These are phyloP conservation scores for Darksidea phi DNA, from an alignment of 495 filamentous ascomycete species.

Conservation along the genomic window DNA sequence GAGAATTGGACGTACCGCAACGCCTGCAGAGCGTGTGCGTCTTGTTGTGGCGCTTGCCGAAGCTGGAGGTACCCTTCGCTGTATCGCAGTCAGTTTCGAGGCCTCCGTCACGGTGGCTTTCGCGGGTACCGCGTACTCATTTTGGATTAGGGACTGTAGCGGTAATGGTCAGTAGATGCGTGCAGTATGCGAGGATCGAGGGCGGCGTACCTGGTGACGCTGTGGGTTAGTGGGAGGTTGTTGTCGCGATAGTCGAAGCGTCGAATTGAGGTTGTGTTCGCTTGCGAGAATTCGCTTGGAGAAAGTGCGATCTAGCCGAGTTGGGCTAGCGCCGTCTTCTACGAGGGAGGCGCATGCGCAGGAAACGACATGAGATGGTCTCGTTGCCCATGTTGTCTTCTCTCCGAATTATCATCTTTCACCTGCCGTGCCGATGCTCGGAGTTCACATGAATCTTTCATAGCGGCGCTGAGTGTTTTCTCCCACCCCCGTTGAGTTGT, in stretches of 20 bases:
- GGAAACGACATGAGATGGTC: too few species aligned
- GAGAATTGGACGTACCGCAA: slow-evolving; percentile 73
- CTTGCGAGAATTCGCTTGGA: too few species aligned
- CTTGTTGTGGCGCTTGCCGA: slow-evolving; percentile 99
- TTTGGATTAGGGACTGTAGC: slow-evolving; percentile 54
- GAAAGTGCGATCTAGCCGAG: too few species aligned
- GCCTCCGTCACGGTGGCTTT: neutral
- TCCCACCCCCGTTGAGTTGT: too few species aligned
- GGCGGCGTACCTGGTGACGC: slow-evolving; percentile 20
- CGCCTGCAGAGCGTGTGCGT: slow-evolving; percentile 98
- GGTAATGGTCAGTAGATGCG: slow-evolving; percentile 3
- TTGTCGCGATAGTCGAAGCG: slow-evolving; percentile 2
- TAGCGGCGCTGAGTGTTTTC: too few species aligned
- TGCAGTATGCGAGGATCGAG: neutral
- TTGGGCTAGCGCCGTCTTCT: too few species aligned
- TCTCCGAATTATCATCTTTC: too few species aligned
- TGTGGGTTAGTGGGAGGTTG: slow-evolving; percentile 14
- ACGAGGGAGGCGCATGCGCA: too few species aligned
- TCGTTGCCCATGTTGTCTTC: too few species aligned
- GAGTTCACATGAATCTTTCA: too few species aligned
- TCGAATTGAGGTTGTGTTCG: neutral
- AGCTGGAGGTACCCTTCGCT: slow-evolving; percentile 95
- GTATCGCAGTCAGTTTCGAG: slow-evolving; percentile 48
- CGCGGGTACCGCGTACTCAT: slow-evolving; percentile 52
- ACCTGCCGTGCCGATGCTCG: too few species aligned